Evolutionary conservation across 2,329 filamentous ascomycete species (phyloP), one percentile per base, ranked within the genome.

Genomic region (Aspergillus fumigatiaffinis): DNA sequence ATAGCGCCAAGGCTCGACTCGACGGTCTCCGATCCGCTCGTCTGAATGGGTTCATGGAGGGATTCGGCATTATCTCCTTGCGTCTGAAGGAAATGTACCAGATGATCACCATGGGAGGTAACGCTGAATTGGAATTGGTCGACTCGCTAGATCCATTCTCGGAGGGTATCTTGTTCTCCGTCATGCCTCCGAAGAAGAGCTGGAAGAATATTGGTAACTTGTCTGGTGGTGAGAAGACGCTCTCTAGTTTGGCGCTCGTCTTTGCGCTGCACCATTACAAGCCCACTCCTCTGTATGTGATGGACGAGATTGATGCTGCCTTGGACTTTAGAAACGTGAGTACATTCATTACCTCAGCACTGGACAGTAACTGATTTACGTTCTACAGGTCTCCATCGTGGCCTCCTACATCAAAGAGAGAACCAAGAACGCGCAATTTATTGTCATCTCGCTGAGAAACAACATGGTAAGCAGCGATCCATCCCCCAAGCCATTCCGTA

Each of bases 101-200:
- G 73, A 97, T 99, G 92, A 99, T 99, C 73, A 99, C 94, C 23
- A 97, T 99, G 92, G 94, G 94, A 60, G 94, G 94, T 55, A 99
- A 99, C 68, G 94, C 94, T 0, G 94, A 99, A 77, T 84, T 99
- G 12, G 95, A 99, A 75, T 86, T 99, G 25, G 94, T 99, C 44
- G 94, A 99, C 78, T 93, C 89, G 20, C 80, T 99, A 2, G 95
- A 99, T 73, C 94, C 94, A 0, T 99, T 99, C 80, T 92, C 90
- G 6, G 94, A 99, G 76, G 94, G 94, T 26, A 97, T 99, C 61
- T 74, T 97, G 50, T 99, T 99, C 80, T 93, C 88, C 55, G 95
- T 99, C 64, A 99, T 99, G 94, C 95, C 94, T 52, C 94, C 94
- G 12, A 99, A 99, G 85, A 99, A 99, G 84, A 94, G 89, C 70